Evolutionary conservation across 116 monocot species (phyloP).

Genomic region (Phalaenopsis hybrid): DNA sequence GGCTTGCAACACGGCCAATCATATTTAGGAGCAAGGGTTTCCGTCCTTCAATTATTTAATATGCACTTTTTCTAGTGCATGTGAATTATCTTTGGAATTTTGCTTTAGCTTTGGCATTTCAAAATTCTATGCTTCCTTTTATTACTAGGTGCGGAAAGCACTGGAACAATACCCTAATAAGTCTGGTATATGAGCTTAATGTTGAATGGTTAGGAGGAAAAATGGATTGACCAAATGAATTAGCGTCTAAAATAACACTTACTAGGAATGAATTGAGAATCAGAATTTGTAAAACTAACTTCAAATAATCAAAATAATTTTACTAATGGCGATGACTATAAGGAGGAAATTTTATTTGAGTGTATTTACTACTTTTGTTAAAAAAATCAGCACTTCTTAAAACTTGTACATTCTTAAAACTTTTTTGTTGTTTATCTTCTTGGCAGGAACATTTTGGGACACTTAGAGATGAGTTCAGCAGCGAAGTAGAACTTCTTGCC

Average conservation of each 20-base stretch:
- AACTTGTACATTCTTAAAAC: background rate
- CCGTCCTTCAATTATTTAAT: background rate
- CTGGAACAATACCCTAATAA: background rate
- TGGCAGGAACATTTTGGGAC: slow-evolving; percentile 25
- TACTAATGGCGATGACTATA: background rate
- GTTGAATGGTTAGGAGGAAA: background rate
- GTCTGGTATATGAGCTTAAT: background rate
- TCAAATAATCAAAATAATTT: background rate
- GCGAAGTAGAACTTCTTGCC: slow-evolving; percentile 63
- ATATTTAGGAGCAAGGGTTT: background rate
- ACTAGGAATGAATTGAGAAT: too few relatives aligned
- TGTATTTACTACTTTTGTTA: background rate
- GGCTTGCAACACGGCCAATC: background rate
- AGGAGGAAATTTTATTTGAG: background rate
- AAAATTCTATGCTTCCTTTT: background rate
- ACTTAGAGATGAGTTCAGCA: slow-evolving; percentile 29
- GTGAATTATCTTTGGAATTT: background rate
- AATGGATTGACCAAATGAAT: background rate
- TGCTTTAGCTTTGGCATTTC: background rate
- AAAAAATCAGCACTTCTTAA: background rate
- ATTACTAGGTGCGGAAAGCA: background rate
- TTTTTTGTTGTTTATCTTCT: background rate
- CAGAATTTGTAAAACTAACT: background rate
- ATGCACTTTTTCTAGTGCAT: background rate
- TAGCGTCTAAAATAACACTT: background rate